These are phyloP conservation scores for Aphelidium insulamus DNA, from an alignment of 371 early-diverging fungal species.

Conservation along the genomic window DNA sequence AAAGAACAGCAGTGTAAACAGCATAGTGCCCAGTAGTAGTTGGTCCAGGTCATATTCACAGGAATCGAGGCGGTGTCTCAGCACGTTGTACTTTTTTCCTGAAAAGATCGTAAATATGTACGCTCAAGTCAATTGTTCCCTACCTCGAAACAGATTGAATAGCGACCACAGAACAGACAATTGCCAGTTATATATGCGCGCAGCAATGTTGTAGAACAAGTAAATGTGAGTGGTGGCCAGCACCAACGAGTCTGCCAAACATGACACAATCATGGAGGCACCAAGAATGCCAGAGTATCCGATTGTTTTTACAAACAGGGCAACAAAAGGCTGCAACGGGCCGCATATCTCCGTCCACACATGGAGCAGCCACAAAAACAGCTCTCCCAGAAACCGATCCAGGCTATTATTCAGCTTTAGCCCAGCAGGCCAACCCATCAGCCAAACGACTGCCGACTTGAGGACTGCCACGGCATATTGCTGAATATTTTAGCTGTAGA, in stretches of 20 bases:
- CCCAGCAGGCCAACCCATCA: constrained; percentile 82
- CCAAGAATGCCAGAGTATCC: constrained; percentile 62
- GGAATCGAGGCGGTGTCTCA: constrained; percentile 79
- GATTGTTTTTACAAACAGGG: constrained; percentile 37
- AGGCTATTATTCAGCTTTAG: constrained; percentile 81
- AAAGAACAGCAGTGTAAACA: constrained; percentile 78
- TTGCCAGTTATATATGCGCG: constrained; percentile 80
- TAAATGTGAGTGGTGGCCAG: constrained; percentile 71
- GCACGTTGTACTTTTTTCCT: constrained; percentile 66
- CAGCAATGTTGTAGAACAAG: constrained; percentile 78
- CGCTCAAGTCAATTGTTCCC: not conserved
- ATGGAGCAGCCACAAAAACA: constrained; percentile 76
- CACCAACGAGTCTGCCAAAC: constrained; percentile 56
- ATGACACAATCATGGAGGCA: constrained; percentile 55
- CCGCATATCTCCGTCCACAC: constrained; percentile 39
- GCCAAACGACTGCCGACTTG: constrained; percentile 59
- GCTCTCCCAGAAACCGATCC: constrained; percentile 67
- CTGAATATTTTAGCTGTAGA: constrained; percentile 6
- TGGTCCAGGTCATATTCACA: constrained; percentile 90
- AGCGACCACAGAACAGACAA: constrained; percentile 52
- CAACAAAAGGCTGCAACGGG: constrained; percentile 18
- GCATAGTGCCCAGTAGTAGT: constrained; percentile 72
- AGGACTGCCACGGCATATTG: constrained; percentile 37
- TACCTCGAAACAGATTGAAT: constrained; percentile 76
- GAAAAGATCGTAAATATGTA: constrained; percentile 1